Conservation (phyloP, 2,329 filamentous ascomycete genomes). For the Sodiomyces alkalinus region DNA sequence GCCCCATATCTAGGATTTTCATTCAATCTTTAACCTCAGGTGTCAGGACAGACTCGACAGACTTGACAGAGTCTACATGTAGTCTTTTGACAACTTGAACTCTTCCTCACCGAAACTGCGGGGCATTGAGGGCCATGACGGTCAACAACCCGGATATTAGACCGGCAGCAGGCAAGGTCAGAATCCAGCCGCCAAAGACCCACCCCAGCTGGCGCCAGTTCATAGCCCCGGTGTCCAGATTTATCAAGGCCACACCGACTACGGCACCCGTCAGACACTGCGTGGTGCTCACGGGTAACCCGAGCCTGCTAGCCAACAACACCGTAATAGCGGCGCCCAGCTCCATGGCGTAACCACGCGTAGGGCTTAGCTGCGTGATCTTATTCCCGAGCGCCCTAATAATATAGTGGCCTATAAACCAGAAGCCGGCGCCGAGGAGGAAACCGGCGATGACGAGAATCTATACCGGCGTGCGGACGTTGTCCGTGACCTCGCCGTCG, state of each 20-base stretch:
- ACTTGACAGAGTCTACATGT: no score
- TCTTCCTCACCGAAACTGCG: slow-evolving; percentile 7
- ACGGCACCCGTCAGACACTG: slow-evolving; percentile 13
- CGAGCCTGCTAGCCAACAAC: slow-evolving; percentile 9
- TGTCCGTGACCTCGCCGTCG: slow-evolving; percentile 14
- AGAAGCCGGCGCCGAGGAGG: slow-evolving; percentile 22
- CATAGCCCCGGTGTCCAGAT: slow-evolving; percentile 9
- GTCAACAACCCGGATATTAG: slow-evolving; percentile 11
- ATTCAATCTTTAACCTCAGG: no score
- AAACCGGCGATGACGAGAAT: slow-evolving; percentile 20
- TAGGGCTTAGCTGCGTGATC: slow-evolving; percentile 22
- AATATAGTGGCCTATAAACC: slow-evolving; percentile 24
- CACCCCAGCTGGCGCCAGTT: slow-evolving; percentile 13
- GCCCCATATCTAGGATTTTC: no score
- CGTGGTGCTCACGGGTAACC: slow-evolving; percentile 13
- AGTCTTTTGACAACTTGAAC: no score
- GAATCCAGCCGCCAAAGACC: slow-evolving; percentile 13
- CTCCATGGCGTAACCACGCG: slow-evolving; percentile 21
- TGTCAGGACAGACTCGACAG: no score
- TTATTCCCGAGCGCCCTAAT: slow-evolving; percentile 23
- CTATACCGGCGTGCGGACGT: slow-evolving; percentile 21
- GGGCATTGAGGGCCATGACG: slow-evolving; percentile 12
- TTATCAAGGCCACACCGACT: slow-evolving; percentile 12
- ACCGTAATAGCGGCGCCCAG: slow-evolving; percentile 22
- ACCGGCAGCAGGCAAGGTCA: slow-evolving; percentile 11